Conservation (phyloP, 2,329 filamentous ascomycete species). For the Trichoderma afroharzianum region DNA sequence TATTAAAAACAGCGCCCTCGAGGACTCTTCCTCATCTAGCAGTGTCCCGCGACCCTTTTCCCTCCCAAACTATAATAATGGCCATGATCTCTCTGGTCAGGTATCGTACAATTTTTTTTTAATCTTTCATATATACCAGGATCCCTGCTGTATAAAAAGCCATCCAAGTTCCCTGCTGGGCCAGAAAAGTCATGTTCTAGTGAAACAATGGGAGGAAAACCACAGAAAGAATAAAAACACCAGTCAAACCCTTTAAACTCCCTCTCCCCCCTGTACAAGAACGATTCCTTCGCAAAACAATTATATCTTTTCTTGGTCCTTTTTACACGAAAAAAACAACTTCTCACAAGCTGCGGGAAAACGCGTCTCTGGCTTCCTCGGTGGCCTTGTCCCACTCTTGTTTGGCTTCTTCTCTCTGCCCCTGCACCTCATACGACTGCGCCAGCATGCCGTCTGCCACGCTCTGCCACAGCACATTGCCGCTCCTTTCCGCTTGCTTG, state of each 20-base stretch:
- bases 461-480: slow-evolving; percentile 72
- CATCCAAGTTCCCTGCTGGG: slow-evolving; percentile 3
- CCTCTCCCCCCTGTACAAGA: slow-evolving; percentile 17
- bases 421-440: slow-evolving; percentile 70
- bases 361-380: slow-evolving; percentile 41
- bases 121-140: slow-evolving; percentile 18
- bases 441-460: slow-evolving; percentile 77
- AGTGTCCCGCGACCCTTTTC: not conserved
- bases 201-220: not conserved
- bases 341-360: slow-evolving; percentile 32
- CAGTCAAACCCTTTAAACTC: slow-evolving; percentile 20
- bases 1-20: not conserved
- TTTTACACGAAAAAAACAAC: not conserved
- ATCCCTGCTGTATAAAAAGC: slow-evolving; percentile 14
- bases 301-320: not conserved
- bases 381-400: slow-evolving; percentile 41
- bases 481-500: slow-evolving; percentile 64
- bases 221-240: slow-evolving; percentile 3
- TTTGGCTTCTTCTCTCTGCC: slow-evolving; percentile 48
- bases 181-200: not conserved
- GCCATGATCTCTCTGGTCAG: slow-evolving; percentile 20
- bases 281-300: not conserved
- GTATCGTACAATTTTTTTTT: slow-evolving; percentile 25
- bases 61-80: slow-evolving; percentile 15
- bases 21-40: slow-evolving; percentile 14